phyloP scores from a whole-genome alignment of 1,139 yeast genomes.

The Debaryomyces sp. region DNA sequence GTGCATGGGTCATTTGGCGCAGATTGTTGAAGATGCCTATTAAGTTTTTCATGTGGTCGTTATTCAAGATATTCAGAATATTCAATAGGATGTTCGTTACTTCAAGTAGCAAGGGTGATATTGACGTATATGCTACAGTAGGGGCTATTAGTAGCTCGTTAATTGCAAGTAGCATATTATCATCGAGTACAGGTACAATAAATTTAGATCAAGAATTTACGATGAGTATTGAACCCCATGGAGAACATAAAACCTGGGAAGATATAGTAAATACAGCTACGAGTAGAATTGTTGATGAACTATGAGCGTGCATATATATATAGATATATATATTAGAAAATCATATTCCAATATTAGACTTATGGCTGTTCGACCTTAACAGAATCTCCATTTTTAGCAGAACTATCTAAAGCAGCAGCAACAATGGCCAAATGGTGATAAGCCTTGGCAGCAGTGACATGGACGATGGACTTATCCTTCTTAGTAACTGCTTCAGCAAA shows the following conservation, averaged over 20 bases:
- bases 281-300: slow-evolving; percentile 10
- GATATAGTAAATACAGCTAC: slow-evolving; percentile 7
- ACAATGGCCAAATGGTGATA: slow-evolving; percentile 92
- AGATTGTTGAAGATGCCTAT: slow-evolving; percentile 62
- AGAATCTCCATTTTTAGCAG: slow-evolving; percentile 58
- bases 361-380: slow-evolving; percentile 48
- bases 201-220: slow-evolving; percentile 15
- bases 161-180: slow-evolving; percentile 4
- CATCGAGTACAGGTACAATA: slow-evolving; percentile 1
- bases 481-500: slow-evolving; percentile 69
- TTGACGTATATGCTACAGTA: background rate
- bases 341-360: background rate
- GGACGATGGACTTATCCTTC: slow-evolving; percentile 62
- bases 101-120: slow-evolving; percentile 4
- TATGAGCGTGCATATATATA: slow-evolving; percentile 3
- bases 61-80: slow-evolving; percentile 49
- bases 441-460: slow-evolving; percentile 69
- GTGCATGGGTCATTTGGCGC: slow-evolving; percentile 67
- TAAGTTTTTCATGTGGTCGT: slow-evolving; percentile 58
- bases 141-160: slow-evolving; percentile 8
- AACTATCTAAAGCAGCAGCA: slow-evolving; percentile 79
- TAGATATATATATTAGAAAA: slow-evolving; percentile 3
- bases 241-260: slow-evolving; percentile 14
- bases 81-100: slow-evolving; percentile 17
- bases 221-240: slow-evolving; percentile 12